These are phyloP conservation scores for Saccharomycopsis sp. DNA, from an alignment of 805 yeast genomes.

Conservation along the genomic window DNA sequence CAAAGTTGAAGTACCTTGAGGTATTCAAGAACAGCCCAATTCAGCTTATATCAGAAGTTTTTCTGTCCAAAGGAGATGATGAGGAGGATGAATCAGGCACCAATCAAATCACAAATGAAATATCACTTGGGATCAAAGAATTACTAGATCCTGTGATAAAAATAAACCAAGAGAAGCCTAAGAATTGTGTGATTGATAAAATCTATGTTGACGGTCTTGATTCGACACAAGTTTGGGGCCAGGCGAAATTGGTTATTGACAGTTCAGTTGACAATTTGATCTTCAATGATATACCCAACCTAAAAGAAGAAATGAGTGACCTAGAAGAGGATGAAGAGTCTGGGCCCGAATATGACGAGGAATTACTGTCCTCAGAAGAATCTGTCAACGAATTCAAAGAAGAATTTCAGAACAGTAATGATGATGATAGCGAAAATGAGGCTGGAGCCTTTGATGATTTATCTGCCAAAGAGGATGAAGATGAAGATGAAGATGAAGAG, in stretches of 20 bases:
- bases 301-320: conserved; percentile 34
- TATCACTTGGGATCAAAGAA: conserved; percentile 33
- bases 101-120: background rate
- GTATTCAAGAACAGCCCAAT: background rate
- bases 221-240: conserved; percentile 90
- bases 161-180: conserved; percentile 27
- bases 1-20: background rate
- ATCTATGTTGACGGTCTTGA: conserved; percentile 81
- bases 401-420: conserved; percentile 24
- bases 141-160: conserved; percentile 54
- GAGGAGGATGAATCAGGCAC: background rate
- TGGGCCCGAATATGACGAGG: conserved; percentile 20
- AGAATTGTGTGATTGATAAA: conserved; percentile 65
- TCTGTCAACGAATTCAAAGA: conserved; percentile 21
- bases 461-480: conserved; percentile 26
- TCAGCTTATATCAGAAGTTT: background rate
- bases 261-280: conserved; percentile 62
- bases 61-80: background rate
- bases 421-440: conserved; percentile 26
- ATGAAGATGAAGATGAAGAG: conserved; percentile 35
- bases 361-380: conserved; percentile 21
- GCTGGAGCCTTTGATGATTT: conserved; percentile 26
- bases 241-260: conserved; percentile 77
- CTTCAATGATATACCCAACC: conserved; percentile 46
- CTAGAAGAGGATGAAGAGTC: conserved; percentile 17